These are phyloP conservation scores for Salvia splendens DNA, from an alignment of 257 asterid genomes.

Conservation along the genomic window DNA sequence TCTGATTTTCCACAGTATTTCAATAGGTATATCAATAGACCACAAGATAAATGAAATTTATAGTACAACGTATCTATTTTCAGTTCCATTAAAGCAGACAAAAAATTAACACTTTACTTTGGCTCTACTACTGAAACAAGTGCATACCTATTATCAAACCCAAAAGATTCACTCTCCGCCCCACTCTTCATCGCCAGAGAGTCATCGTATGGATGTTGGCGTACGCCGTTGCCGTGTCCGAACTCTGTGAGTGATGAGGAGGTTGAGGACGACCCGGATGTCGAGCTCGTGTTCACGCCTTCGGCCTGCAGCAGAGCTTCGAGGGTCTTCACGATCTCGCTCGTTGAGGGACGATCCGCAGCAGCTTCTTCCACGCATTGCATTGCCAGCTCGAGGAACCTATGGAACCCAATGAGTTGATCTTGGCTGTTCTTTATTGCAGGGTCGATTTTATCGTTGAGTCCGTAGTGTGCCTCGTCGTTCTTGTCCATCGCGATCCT, in stretches of 20 bases:
- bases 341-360: slow-evolving; percentile 82
- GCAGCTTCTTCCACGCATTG: slow-evolving; percentile 93
- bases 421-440: slow-evolving; percentile 44
- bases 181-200: slow-evolving; percentile 30
- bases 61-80: slow-evolving; percentile 8
- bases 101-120: slow-evolving; percentile 35
- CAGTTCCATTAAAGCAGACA: slow-evolving; percentile 4
- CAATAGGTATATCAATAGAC: not conserved
- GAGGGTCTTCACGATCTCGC: slow-evolving; percentile 72
- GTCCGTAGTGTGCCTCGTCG: slow-evolving; percentile 57
- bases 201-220: slow-evolving; percentile 53
- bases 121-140: slow-evolving; percentile 57
- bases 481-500: slow-evolving; percentile 51
- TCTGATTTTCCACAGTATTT: slow-evolving; percentile 8
- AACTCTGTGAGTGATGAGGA: slow-evolving; percentile 76
- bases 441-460: slow-evolving; percentile 64
- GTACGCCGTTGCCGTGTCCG: slow-evolving; percentile 42
- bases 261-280: slow-evolving; percentile 72
- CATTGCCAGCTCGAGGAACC: slow-evolving; percentile 73
- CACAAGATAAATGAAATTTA: slow-evolving; percentile 21
- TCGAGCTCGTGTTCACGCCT: slow-evolving; percentile 62
- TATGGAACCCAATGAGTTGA: slow-evolving; percentile 58
- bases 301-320: slow-evolving; percentile 67
- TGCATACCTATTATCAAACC: slow-evolving; percentile 57
- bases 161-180: slow-evolving; percentile 46